These are phyloP conservation scores for Fusarium chuoi DNA, from an alignment of 2,329 filamentous ascomycete genomes.

Conservation along the genomic window DNA sequence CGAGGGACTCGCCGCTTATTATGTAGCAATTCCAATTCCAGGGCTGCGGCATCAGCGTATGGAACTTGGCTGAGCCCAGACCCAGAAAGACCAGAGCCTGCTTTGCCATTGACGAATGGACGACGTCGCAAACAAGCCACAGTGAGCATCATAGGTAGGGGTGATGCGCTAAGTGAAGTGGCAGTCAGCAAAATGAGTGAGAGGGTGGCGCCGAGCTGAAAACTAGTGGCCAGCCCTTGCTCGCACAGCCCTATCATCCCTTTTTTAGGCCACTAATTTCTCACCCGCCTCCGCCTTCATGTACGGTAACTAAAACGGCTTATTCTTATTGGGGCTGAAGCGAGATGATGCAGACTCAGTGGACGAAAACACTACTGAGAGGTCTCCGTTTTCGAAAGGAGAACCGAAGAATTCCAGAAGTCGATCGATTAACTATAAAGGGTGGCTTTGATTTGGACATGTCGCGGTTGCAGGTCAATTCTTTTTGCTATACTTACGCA, in stretches of 20 bases:
- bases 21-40: background rate
- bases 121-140: background rate
- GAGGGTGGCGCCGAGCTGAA: slow-evolving; percentile 18
- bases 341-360: background rate
- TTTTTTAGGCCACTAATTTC: slow-evolving; percentile 7
- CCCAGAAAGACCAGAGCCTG: background rate
- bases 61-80: background rate
- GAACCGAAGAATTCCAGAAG: background rate
- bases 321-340: background rate
- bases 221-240: background rate
- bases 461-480: fast-evolving
- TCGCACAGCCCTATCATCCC: background rate
- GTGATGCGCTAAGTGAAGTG: background rate
- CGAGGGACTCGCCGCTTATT: background rate
- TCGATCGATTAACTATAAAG: background rate
- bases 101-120: slow-evolving; percentile 4
- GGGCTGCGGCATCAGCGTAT: background rate
- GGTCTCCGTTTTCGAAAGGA: background rate
- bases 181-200: background rate
- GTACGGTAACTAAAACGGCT: background rate
- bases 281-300: background rate
- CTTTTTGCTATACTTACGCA: background rate
- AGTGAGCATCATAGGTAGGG: background rate
- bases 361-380: too few relatives aligned
- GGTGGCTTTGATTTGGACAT: fast-evolving